Conservation (phyloP, 176 grass and related monocot species). For the Dendrocalamus sinicus region DNA sequence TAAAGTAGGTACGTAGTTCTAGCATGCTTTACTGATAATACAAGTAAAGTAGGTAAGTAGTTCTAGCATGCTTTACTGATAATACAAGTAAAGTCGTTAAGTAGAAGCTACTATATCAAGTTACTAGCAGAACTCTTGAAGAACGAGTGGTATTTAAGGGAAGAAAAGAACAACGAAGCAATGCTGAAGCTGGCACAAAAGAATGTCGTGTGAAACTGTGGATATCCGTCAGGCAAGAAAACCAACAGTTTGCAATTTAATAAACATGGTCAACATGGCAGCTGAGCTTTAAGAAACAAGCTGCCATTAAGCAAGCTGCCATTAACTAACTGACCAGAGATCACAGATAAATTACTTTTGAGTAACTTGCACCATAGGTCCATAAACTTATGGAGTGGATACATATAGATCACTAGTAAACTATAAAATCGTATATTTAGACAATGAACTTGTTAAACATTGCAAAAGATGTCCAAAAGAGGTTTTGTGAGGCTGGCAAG, state of each 20-base stretch:
- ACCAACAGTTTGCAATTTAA: not conserved
- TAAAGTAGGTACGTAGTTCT: not conserved
- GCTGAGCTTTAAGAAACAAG: not conserved
- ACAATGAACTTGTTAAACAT: too few relatives aligned
- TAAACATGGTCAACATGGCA: not conserved
- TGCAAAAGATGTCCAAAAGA: too few relatives aligned
- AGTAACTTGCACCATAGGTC: too few relatives aligned
- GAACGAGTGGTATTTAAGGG: not conserved
- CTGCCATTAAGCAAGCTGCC: not conserved
- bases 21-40: not conserved
- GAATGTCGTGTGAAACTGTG: not conserved
- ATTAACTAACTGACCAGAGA: not conserved
- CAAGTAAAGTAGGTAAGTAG: too few relatives aligned
- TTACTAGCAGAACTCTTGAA: not conserved
- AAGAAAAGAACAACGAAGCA: not conserved
- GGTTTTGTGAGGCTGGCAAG: too few relatives aligned
- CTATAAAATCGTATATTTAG: too few relatives aligned
- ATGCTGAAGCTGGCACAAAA: not conserved
- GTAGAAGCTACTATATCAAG: not conserved
- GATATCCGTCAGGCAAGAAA: conserved; percentile 5
- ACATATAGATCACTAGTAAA: too few relatives aligned
- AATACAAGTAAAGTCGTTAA: not conserved
- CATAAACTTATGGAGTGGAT: too few relatives aligned
- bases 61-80: not conserved
- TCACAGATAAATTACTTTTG: not conserved